A percentile compares a stretch with the other conserved stretches of the same genome.
These are phyloP conservation scores for Eucalyptus polyanthemos DNA, from an alignment of 345 rosid genomes.

Conservation along the genomic window DNA sequence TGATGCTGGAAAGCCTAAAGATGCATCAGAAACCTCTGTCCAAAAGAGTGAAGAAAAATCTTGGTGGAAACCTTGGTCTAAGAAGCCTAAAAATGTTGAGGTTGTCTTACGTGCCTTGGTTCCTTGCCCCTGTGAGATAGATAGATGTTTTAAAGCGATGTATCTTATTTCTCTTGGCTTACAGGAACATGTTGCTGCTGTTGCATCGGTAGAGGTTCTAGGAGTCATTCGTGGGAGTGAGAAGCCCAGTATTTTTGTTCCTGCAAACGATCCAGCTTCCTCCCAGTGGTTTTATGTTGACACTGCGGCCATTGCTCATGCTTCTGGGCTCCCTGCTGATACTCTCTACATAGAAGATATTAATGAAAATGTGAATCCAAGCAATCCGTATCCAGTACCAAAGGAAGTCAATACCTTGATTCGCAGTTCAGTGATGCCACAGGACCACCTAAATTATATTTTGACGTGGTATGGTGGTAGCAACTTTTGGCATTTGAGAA, in stretches of 20 bases:
- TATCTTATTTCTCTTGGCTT: conserved; percentile 1
- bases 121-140: neutral
- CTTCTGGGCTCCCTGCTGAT: conserved; percentile 58
- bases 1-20: conserved; percentile 15
- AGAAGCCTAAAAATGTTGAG: conserved; percentile 31
- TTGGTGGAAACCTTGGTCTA: conserved; percentile 75
- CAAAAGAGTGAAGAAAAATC: conserved; percentile 22
- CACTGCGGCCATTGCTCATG: conserved; percentile 58
- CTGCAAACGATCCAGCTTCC: conserved; percentile 68
- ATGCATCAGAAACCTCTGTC: neutral
- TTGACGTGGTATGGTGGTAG: conserved; percentile 66
- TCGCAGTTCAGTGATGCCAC: conserved; percentile 94
- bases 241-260: conserved; percentile 91
- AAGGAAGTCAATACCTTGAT: conserved; percentile 77
- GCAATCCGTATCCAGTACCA: conserved; percentile 84
- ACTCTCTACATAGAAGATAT: conserved; percentile 67
- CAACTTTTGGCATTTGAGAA: neutral
- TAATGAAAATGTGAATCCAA: conserved; percentile 53
- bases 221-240: conserved; percentile 89
- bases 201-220: conserved; percentile 46
- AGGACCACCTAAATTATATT: conserved; percentile 86
- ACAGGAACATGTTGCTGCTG: conserved; percentile 25
- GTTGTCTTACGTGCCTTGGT: conserved; percentile 15
- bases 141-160: neutral
- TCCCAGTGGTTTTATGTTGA: conserved; percentile 89